Evolutionary conservation across 2,329 filamentous ascomycete genomes (phyloP), one percentile per base, ranked within the genome.

Genomic region (Exophiala sp.): DNA sequence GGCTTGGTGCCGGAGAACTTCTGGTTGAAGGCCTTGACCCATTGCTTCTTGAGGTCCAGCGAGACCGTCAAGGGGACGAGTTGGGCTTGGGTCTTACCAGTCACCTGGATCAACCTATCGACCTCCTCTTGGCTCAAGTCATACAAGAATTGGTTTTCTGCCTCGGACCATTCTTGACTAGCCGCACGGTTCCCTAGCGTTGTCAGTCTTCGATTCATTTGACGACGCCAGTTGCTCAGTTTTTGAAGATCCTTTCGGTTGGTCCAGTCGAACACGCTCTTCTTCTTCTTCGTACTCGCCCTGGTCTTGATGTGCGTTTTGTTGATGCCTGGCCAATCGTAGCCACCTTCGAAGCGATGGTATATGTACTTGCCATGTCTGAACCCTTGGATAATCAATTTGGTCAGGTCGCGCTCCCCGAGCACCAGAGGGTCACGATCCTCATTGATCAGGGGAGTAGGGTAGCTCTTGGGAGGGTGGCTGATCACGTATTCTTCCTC

Each of bases 111-210:
- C 19, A 23, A 3, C 23, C 49, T 30, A 8, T 55, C 23, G 5
- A 43, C 11, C 16, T 46, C 24, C 11, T 52, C 29, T 32, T 49
- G 21, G 9, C 16, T 23, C 48, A 53, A 37, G 1, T 47, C 24
- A 35, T 52, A 50, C 11, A 59, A 27, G 21, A 48, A 53, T 1
- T 55, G 42, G 13, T 39, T 30, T 40, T 56, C 57, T 70, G 55
- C 69, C 68, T 34, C 22, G 9, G 46, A 46, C 52, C 51, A 57
- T 14, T 16, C 10, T 29, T 53, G 47, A 16, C 16, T 30, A 18
- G 18, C 22, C 14, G n/a, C 22, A 14, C 47, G 27, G 9, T 19
- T 30, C 8, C n/a, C 24, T 5, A 27, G 7, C 23, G 34, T 30
- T 3, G 27, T 48, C 9, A 21, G 14, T 41, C 56, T 37, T 2